A percentile compares a stretch with the other conserved stretches of the same genome.
Evolutionary conservation across 2,329 filamentous ascomycete genomes (phyloP).

Genomic region (Blumeria hordei): DNA sequence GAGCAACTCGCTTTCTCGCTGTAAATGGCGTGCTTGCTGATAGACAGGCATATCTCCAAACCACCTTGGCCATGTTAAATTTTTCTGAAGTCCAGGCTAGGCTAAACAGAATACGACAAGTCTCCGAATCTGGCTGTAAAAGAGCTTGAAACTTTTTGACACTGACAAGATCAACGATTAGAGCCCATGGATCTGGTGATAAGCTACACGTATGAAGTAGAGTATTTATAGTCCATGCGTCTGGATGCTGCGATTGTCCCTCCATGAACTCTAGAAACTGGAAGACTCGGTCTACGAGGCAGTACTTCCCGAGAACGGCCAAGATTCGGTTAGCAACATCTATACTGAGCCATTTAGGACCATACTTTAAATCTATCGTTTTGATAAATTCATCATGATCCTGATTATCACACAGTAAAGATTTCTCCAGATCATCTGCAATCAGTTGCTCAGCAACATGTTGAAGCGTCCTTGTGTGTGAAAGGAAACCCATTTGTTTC

Average conservation of each 20-base stretch:
- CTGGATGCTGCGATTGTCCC: conserved; percentile 4
- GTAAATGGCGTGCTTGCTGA: conserved; percentile 11
- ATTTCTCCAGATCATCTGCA: conserved; percentile 4
- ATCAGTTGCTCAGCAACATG: conserved; percentile 5
- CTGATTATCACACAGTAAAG: conserved; percentile 1
- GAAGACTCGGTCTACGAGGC: conserved; percentile 8
- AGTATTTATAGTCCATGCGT: conserved; percentile 6
- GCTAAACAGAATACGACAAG: conserved; percentile 18
- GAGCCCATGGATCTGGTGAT: conserved; percentile 5
- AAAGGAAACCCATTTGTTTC: conserved; percentile 9
- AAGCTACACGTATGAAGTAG: conserved; percentile 9
- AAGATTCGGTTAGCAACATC: conserved; percentile 18
- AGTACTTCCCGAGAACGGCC: conserved; percentile 10
- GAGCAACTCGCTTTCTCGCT: conserved; percentile 5
- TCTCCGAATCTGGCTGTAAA: conserved; percentile 2
- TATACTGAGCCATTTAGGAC: conserved; percentile 17
- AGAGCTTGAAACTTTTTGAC: conserved; percentile 2
- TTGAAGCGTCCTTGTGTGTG: conserved; percentile 3
- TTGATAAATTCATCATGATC: conserved; percentile 17
- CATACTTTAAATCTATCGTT: conserved; percentile 16
- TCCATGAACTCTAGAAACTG: conserved; percentile 9
- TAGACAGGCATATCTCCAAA: conserved; percentile 24
- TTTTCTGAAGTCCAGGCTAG: conserved; percentile 17
- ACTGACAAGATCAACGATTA: conserved; percentile 6
- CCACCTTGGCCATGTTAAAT: conserved; percentile 20